Conservation (phyloP, 2,329 filamentous ascomycete genomes). For the Claviceps digitariae region DNA sequence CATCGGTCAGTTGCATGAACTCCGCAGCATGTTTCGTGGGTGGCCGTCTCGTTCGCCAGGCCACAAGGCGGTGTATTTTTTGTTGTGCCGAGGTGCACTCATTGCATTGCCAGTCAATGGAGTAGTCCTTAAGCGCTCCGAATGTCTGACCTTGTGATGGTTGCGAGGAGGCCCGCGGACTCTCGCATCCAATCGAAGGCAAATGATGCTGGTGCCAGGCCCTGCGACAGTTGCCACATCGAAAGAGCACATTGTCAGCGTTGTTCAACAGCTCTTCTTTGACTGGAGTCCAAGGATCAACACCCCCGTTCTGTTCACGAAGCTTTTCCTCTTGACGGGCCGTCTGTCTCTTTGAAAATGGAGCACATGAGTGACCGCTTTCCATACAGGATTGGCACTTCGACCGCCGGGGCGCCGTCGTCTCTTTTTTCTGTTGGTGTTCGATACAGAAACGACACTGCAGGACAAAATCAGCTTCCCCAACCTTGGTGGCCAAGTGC, state of each 20-base stretch:
- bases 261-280: slow-evolving; percentile 58
- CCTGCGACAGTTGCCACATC: slow-evolving; percentile 63
- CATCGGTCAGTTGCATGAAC: slow-evolving; percentile 36
- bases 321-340: slow-evolving; percentile 72
- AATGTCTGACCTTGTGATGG: slow-evolving; percentile 19
- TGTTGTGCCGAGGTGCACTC: slow-evolving; percentile 53
- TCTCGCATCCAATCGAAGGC: slow-evolving; percentile 30
- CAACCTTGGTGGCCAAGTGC: slow-evolving; percentile 82
- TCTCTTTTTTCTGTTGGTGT: slow-evolving; percentile 52
- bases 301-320: slow-evolving; percentile 62
- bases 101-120: slow-evolving; percentile 62
- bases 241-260: slow-evolving; percentile 61
- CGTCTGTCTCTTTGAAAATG: slow-evolving; percentile 62
- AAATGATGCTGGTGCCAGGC: slow-evolving; percentile 79
- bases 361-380: slow-evolving; percentile 53
- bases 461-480: slow-evolving; percentile 62
- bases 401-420: slow-evolving; percentile 53
- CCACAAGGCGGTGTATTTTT: slow-evolving; percentile 68
- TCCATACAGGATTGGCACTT: slow-evolving; percentile 57
- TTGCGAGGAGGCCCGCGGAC: slow-evolving; percentile 2
- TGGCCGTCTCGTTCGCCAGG: slow-evolving; percentile 56
- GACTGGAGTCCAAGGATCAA: slow-evolving; percentile 61
- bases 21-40: slow-evolving; percentile 18
- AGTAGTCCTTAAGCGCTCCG: slow-evolving; percentile 59
- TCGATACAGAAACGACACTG: slow-evolving; percentile 83